These are phyloP conservation scores for Naganishia albida DNA, from an alignment of 1,284 basidiomycete genomes.

Conservation along the genomic window DNA sequence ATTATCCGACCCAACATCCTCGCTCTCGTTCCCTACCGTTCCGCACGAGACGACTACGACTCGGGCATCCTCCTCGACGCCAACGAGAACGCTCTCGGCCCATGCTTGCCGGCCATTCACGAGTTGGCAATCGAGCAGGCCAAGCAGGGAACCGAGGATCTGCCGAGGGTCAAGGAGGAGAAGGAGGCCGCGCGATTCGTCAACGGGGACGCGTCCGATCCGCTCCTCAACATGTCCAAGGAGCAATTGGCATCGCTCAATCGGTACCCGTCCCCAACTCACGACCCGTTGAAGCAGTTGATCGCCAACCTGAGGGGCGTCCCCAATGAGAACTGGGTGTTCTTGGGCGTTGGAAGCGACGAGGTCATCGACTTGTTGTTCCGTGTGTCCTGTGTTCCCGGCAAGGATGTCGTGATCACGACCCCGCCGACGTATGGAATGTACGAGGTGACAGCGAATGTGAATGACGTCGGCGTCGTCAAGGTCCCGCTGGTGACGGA, in stretches of 20 bases:
- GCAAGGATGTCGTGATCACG: conserved; percentile 75
- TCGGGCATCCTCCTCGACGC: conserved; percentile 94
- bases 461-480: conserved; percentile 87
- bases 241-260: conserved; percentile 51
- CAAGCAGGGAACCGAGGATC: conserved; percentile 7
- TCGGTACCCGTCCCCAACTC: conserved; percentile 55
- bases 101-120: conserved; percentile 63
- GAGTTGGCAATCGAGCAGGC: conserved; percentile 1
- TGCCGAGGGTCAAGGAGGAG: conserved; percentile 24
- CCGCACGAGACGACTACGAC: conserved; percentile 94
- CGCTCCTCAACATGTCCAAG: conserved; percentile 44
- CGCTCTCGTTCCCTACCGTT: conserved; percentile 86
- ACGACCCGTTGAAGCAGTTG: conserved; percentile 71
- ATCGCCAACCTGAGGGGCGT: conserved; percentile 73
- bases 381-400: conserved; percentile 82
- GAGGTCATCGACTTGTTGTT: conserved; percentile 96
- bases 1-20: conserved; percentile 93
- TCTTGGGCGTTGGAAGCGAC: conserved; percentile 95
- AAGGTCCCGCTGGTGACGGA: conserved; percentile 76
- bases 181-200: background rate
- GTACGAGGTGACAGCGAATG: conserved; percentile 91
- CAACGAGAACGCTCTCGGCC: conserved; percentile 93
- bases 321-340: conserved; percentile 70
- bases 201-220: conserved; percentile 28
- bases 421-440: conserved; percentile 98